Evolutionary conservation across 805 yeast species (phyloP).

Genomic region (Millerago galiae): DNA sequence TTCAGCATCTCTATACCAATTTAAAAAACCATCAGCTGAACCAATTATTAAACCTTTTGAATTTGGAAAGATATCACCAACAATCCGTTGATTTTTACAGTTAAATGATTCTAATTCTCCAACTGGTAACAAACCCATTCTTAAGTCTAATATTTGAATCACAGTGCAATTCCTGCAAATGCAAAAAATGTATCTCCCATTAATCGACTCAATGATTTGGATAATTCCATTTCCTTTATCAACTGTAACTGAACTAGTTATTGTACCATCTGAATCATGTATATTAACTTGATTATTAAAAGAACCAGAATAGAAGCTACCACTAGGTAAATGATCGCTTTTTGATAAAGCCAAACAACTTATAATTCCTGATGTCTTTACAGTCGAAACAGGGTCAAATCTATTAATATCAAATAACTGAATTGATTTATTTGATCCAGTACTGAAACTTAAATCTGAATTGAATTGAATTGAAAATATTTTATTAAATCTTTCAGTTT

Average conservation of each 20-base stretch:
- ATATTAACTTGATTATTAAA: constrained; percentile 25
- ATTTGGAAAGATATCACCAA: constrained; percentile 16
- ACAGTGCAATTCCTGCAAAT: constrained; percentile 24
- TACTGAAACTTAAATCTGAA: constrained; percentile 20
- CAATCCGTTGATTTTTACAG: constrained; percentile 19
- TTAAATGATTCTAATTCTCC: constrained; percentile 7
- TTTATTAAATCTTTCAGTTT: constrained; percentile 29
- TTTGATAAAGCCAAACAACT: constrained; percentile 13
- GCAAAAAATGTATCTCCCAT: constrained; percentile 30
- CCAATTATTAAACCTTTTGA: constrained; percentile 27
- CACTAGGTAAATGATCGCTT: constrained; percentile 11
- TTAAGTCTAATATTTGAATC: constrained; percentile 29
- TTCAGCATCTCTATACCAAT: constrained; percentile 21
- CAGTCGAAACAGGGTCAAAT: constrained; percentile 14
- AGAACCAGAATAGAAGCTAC: constrained; percentile 26
- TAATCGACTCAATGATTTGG: constrained; percentile 30
- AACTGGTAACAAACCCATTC: constrained; percentile 24
- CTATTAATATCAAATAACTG: constrained; percentile 27
- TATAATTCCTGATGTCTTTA: constrained; percentile 7
- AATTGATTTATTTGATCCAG: constrained; percentile 27
- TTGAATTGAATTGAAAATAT: constrained; percentile 24
- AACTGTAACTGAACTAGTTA: constrained; percentile 11
- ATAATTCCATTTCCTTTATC: constrained; percentile 26
- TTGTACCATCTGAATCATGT: constrained; percentile 22
- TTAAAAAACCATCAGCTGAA: constrained; percentile 15